Percentiles rank a stretch among this genome's conserved stretches.
phyloP scores from a whole-genome alignment of 371 early-diverging fungal genomes.

The Mucor sp. region DNA sequence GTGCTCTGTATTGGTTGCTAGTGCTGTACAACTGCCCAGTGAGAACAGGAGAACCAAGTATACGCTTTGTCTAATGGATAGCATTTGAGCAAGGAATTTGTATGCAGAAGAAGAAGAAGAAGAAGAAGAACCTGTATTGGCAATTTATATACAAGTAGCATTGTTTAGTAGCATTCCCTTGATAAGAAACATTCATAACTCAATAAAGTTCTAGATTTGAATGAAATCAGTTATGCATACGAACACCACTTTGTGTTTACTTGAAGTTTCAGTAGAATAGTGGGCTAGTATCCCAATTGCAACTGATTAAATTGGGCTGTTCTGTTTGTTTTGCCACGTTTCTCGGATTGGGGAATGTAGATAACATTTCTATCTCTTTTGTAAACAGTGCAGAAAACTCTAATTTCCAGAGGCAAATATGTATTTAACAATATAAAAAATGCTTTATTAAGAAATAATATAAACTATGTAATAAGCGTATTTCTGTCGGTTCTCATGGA shows the following conservation, averaged over 20 bases:
- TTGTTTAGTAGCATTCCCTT: background rate
- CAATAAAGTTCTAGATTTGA: background rate
- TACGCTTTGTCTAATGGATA: slow-evolving; percentile 3
- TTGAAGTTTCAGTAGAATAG: too few species aligned
- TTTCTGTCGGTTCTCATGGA: too few species aligned
- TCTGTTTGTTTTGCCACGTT: background rate
- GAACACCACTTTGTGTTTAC: background rate
- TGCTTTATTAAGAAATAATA: too few species aligned
- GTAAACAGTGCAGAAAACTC: too few species aligned
- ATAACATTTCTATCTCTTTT: background rate
- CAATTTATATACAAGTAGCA: background rate
- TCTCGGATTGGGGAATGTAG: background rate
- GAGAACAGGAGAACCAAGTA: background rate
- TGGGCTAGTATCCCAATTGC: too few species aligned
- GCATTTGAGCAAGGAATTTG: background rate
- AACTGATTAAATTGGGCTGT: background rate
- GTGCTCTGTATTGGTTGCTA: background rate
- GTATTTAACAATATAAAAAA: too few species aligned
- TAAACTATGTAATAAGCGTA: too few species aligned
- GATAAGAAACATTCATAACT: background rate
- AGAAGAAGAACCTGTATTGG: background rate
- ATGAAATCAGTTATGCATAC: background rate
- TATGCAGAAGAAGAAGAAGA: background rate
- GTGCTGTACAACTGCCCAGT: background rate
- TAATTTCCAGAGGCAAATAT: too few species aligned